Conservation (phyloP, 768 basidiomycete species). For the Brasilioporus rufonigricans region DNA sequence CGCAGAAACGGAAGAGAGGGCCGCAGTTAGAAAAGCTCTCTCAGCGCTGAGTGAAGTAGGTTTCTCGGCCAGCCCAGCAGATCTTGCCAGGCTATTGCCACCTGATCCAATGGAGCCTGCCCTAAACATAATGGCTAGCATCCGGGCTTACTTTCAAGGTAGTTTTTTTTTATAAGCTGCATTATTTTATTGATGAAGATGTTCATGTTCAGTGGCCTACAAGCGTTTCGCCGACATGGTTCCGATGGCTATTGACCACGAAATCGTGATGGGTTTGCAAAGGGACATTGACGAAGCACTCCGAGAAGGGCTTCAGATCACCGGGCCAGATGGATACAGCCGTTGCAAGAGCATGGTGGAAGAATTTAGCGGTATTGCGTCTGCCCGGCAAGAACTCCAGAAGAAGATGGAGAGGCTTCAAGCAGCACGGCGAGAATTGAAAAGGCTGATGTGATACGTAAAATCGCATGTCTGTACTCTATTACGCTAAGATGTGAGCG, state of each 20-base stretch:
- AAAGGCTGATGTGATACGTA: constrained; percentile 3
- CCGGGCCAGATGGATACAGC: constrained; percentile 40
- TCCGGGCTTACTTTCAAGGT: constrained; percentile 73
- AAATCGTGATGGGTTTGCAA: constrained; percentile 42
- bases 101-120: constrained; percentile 53
- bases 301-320: constrained; percentile 46
- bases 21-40: constrained; percentile 30
- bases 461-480: background rate
- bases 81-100: constrained; percentile 47
- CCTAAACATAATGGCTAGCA: constrained; percentile 61
- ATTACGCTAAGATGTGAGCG: no score
- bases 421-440: constrained; percentile 40
- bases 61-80: constrained; percentile 36
- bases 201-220: constrained; percentile 36
- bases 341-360: constrained; percentile 50
- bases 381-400: constrained; percentile 44
- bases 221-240: constrained; percentile 41
- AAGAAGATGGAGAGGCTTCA: constrained; percentile 51
- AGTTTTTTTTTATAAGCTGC: background rate
- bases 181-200: background rate
- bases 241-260: constrained; percentile 36
- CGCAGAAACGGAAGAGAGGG: background rate
- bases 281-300: constrained; percentile 43
- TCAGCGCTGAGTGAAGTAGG: constrained; percentile 8
- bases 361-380: constrained; percentile 45